phyloP scores from a whole-genome alignment of 306 rosid genomes.

The Malus fusca region DNA sequence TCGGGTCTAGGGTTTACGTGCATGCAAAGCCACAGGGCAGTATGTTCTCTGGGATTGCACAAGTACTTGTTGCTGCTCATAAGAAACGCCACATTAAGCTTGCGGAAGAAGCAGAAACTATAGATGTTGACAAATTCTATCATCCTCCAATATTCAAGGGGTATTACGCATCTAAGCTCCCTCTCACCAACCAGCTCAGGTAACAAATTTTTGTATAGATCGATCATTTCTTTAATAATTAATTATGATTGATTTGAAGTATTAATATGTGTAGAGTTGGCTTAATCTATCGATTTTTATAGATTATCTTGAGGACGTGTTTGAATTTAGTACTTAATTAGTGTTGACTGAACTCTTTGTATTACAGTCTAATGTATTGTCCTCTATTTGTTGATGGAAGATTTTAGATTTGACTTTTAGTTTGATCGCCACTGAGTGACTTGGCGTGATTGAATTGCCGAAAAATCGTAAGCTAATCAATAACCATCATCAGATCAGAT shows the following conservation, averaged over 20 bases:
- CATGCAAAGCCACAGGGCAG: slow-evolving; percentile 52
- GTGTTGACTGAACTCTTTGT: not conserved
- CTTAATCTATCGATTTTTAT: not conserved
- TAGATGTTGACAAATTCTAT: slow-evolving; percentile 18
- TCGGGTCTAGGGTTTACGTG: slow-evolving; percentile 43
- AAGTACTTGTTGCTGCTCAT: slow-evolving; percentile 52
- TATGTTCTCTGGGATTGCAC: slow-evolving; percentile 31
- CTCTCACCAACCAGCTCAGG: slow-evolving; percentile 54
- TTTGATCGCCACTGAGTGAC: not conserved
- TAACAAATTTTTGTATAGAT: slow-evolving; percentile 4
- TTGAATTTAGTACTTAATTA: not conserved
- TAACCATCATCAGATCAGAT: not conserved
- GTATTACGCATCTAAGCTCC: slow-evolving; percentile 30
- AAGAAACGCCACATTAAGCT: slow-evolving; percentile 40
- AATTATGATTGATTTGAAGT: not conserved
- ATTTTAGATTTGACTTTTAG: not conserved
- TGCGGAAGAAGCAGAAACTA: slow-evolving; percentile 9
- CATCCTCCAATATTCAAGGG: slow-evolving; percentile 39
- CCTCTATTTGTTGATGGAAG: not conserved
- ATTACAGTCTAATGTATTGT: not conserved
- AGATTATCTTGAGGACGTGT: not conserved
- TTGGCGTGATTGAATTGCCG: not conserved
- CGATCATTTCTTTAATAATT: not conserved
- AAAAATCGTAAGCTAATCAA: not conserved
- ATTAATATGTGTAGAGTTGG: not conserved